Base-by-base conservation (phyloP, 768 basidiomycete genomes). In the Tremella fuciformis region DNA sequence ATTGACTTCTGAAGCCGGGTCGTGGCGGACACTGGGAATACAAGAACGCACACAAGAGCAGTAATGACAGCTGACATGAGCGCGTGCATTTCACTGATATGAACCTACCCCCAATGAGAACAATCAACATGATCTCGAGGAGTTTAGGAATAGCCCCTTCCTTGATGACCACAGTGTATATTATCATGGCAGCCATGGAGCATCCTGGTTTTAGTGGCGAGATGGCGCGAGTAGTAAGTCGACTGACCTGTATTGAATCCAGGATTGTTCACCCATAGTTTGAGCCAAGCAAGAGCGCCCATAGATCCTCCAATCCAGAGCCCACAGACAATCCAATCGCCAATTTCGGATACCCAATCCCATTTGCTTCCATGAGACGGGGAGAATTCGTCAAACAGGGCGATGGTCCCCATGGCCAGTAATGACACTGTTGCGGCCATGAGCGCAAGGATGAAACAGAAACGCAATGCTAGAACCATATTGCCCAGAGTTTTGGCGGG, bases 401-500 rank as follows among this genome's bases (percentile, higher is more conserved):
- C 86, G 71, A 89, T 88, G 75, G 87, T 82, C 8, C 82, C 79
- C 83, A 93, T 88, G 34, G 88, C 87, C 8, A 84, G 78, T 13
- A 91, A 78, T 56, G 85, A 89, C 29, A 92, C 83, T 58, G 87
- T 77, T 0, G 87, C 81, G 2, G 91, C 83, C 63, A 88, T 88
- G 0, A 66, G 84, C 78, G 76, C 73, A 47, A 77, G 69, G 34
- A 76, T 52, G 34, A 88, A 65, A 70, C 89, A 96, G 75, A 83
- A 92, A 6, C 88, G 78, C 66, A 91, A 86, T 9, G 93, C 90
- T 72, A 97, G 90, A 41, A 94, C 76, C 92, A 98, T 98, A 0
- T 83, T 88, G 3, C 94, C 96, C 3, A 88, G 79, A 0, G 91
- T 92, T 70, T 94, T 92, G 24, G 92, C 92, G 3, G 94, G 94